Conservation (phyloP, 495 filamentous ascomycete species). For the Trichoderma virens region DNA sequence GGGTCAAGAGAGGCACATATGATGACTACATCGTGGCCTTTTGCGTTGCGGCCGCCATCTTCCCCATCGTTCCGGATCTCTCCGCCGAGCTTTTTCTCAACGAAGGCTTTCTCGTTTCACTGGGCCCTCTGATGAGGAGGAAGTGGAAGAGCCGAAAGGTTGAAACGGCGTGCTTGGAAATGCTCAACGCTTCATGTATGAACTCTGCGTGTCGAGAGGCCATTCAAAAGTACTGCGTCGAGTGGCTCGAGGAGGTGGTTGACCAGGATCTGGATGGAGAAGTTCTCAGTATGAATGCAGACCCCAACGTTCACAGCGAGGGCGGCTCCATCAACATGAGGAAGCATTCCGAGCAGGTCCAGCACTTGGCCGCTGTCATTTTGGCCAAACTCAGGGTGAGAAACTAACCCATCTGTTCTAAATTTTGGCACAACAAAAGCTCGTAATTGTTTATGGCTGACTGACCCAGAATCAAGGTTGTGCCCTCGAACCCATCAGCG, state of each 20-base stretch:
- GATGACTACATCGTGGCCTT: conserved; percentile 67
- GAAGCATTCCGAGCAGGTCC: conserved; percentile 43
- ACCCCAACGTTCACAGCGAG: conserved; percentile 27
- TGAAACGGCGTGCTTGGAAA: conserved; percentile 73
- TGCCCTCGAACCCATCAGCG: conserved; percentile 30
- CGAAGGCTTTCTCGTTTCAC: conserved; percentile 65
- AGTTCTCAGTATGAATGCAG: conserved; percentile 39
- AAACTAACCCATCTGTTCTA: not conserved
- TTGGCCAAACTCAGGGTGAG: conserved; percentile 64
- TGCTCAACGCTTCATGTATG: conserved; percentile 86
- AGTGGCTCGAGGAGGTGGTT: conserved; percentile 75
- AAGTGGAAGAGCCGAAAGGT: conserved; percentile 70
- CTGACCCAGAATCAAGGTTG: conserved; percentile 48
- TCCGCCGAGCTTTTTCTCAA: conserved; percentile 71
- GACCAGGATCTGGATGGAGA: conserved; percentile 56
- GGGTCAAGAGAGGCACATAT: conserved; percentile 41
- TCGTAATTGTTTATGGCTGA: conserved; percentile 19
- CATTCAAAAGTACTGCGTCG: conserved; percentile 68
- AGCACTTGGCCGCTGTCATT: conserved; percentile 72
- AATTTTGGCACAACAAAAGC: not conserved
- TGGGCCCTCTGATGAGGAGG: conserved; percentile 63
- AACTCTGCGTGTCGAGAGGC: conserved; percentile 68
- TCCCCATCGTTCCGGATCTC: conserved; percentile 69
- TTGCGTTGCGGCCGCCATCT: conserved; percentile 78
- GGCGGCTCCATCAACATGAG: conserved; percentile 40